Base-by-base conservation (phyloP, 2,329 filamentous ascomycete species). In the Botrytis pseudocinerea region DNA sequence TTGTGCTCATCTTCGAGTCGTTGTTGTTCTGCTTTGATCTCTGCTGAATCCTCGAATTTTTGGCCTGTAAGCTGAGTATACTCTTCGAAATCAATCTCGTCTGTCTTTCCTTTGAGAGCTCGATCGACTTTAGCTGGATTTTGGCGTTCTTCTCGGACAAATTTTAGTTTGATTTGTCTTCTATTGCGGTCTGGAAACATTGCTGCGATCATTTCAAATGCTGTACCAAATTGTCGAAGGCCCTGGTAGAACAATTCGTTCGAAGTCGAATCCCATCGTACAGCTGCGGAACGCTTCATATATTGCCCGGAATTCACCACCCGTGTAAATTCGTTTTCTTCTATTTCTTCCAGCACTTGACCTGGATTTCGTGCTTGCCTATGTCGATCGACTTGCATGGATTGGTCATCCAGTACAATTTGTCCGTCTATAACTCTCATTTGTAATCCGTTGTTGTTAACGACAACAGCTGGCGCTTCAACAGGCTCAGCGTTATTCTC, bases 151-250 rank as follows among this genome's bases (percentile, higher is more conserved):
- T 96, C 93, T 74, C 91, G 90, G 78, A 91, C 92, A 83, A 93
- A 96, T 81, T 96, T 96, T 76, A 91, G 87, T 83, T 95, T 95
- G 82, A 96, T 87, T 80, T 93, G 89, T 46, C 91, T 88, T 28
- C 93, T 87, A 74, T 88, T 92, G 79, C 91, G 90, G 75, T 88
- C 87, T 1, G 90, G 88, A 79, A 97, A 95, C 87, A 94, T 90
- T 77, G 89, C 88, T 74, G 88, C 87, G 77, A 97, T 94, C 82
- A 93, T 93, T 80, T 91, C 87, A 80, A 96, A 97, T 80, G 95
- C 93, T 1, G 92, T 95, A 72, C 93, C 93, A 79, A 94, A 95
- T 86, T 91, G 92, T 73, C 86, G 84, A 2, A 97, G 85, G 1
- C 89, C 91, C 42, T 90, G 87, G 84, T 94, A 96, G 83, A 96